These are phyloP conservation scores for Penicillium lividum DNA, from an alignment of 495 filamentous ascomycete species.

Conservation along the genomic window DNA sequence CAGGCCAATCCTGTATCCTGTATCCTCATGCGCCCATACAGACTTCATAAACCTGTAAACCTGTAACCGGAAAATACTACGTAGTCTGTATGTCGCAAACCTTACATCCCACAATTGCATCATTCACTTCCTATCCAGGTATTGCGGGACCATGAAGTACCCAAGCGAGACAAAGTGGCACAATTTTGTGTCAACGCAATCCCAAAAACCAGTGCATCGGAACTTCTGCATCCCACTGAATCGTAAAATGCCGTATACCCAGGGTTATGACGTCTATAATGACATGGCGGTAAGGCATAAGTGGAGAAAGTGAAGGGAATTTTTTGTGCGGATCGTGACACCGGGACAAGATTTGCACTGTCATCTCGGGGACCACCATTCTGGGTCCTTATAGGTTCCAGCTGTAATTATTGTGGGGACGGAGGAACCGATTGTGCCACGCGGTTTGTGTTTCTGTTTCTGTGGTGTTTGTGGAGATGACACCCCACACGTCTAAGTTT, in stretches of 20 bases:
- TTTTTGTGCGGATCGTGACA: conserved; percentile 1
- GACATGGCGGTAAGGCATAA: not conserved
- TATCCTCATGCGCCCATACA: not conserved
- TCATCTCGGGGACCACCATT: conserved; percentile 4
- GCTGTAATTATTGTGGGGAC: not conserved
- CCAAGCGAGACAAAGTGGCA: not conserved
- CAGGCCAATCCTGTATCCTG: not conserved
- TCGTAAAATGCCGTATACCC: not conserved
- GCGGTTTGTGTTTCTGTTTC: not conserved
- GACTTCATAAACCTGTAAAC: too few species aligned
- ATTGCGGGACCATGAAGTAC: too few species aligned
- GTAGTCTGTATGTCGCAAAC: not conserved
- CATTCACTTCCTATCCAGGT: not conserved
- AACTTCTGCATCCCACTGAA: not conserved
- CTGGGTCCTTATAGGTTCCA: not conserved
- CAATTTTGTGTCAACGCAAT: not conserved
- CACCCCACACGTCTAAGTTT: conserved; percentile 2
- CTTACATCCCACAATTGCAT: not conserved
- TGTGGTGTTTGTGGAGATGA: not conserved
- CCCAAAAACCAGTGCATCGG: not conserved
- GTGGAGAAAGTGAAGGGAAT: not conserved
- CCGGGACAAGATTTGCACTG: not conserved
- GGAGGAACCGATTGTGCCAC: not conserved
- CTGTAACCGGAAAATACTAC: too few species aligned
- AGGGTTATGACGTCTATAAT: not conserved